Conservation (phyloP, 768 basidiomycete species). For the Auriscalpium vulgare region DNA sequence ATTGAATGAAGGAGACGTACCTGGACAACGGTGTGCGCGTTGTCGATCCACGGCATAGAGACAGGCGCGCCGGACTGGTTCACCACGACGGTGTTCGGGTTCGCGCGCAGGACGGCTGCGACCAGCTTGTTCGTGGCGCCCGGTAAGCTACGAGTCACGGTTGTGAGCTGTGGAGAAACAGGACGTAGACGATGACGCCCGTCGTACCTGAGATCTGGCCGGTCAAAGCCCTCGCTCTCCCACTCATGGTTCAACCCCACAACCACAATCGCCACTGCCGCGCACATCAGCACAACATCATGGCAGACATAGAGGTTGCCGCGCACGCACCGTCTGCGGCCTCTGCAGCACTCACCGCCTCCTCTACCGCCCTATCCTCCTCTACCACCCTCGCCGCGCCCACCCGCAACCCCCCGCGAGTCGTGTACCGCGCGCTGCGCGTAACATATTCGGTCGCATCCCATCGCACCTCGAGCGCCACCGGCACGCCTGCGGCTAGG, state of each 20-base stretch:
- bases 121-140: constrained; percentile 46
- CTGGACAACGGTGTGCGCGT: constrained; percentile 31
- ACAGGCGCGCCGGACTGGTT: constrained; percentile 50
- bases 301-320: too few species aligned
- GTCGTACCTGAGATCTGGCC: constrained; percentile 35
- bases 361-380: constrained; percentile 23
- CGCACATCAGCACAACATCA: background rate
- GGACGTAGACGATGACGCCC: background rate
- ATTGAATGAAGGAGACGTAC: constrained; percentile 17
- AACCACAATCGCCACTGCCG: constrained; percentile 37
- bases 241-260: constrained; percentile 50
- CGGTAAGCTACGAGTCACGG: constrained; percentile 32
- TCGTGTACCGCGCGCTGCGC: constrained; percentile 24
- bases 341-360: constrained; percentile 30
- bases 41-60: constrained; percentile 46
- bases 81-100: constrained; percentile 47
- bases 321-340: constrained; percentile 30
- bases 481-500: constrained; percentile 34
- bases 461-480: constrained; percentile 27
- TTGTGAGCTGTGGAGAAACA: background rate
- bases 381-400: constrained; percentile 21
- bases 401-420: constrained; percentile 12
- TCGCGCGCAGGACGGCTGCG: constrained; percentile 36
- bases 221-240: constrained; percentile 58
- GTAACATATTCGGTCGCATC: constrained; percentile 18